phyloP scores from a whole-genome alignment of 306 rosid genomes.

The Inga laurina region DNA sequence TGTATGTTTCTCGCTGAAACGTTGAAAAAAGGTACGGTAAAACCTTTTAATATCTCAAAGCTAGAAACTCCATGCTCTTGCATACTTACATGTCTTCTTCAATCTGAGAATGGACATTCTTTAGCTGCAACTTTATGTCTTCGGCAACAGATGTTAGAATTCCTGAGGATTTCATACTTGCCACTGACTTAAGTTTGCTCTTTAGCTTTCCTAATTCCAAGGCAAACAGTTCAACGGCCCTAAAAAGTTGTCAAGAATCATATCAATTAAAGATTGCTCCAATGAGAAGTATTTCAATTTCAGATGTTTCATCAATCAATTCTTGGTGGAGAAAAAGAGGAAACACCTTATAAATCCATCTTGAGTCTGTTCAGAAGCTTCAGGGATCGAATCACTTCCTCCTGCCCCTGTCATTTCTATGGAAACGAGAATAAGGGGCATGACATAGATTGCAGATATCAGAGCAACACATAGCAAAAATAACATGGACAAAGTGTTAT shows the following conservation, averaged over 20 bases:
- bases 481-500: constrained; percentile 28
- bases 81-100: constrained; percentile 72
- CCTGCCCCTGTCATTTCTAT: constrained; percentile 50
- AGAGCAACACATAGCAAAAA: constrained; percentile 24
- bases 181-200: constrained; percentile 63
- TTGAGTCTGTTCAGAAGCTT: constrained; percentile 53
- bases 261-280: constrained; percentile 22
- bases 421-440: constrained; percentile 17
- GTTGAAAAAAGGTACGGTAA: constrained; percentile 17
- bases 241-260: constrained; percentile 41
- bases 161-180: constrained; percentile 69
- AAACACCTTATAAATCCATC: constrained; percentile 79
- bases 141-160: constrained; percentile 70
- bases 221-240: constrained; percentile 77
- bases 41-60: constrained; percentile 15
- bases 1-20: constrained; percentile 73
- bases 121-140: constrained; percentile 68
- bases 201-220: constrained; percentile 67
- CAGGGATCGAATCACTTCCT: constrained; percentile 56
- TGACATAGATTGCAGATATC: constrained; percentile 12
- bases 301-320: constrained; percentile 13
- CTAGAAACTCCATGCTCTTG: constrained; percentile 35
- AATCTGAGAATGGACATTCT: constrained; percentile 77
- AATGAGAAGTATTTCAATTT: constrained; percentile 5
- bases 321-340: constrained; percentile 29